Conservation (phyloP, 768 basidiomycete species). For the Gelatoporia subvermispora region DNA sequence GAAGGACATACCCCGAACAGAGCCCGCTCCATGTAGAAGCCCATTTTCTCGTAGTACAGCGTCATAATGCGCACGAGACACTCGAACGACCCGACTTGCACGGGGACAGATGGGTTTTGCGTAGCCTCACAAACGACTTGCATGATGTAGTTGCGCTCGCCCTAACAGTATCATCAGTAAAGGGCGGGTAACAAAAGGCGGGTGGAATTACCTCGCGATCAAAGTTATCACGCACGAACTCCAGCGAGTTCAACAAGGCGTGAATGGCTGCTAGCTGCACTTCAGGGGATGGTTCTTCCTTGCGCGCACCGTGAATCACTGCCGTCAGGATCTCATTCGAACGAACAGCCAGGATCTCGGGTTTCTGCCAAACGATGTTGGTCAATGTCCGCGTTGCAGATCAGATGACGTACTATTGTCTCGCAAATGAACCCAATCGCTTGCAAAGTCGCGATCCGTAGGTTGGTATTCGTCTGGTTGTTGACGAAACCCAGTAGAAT, state of each 20-base stretch:
- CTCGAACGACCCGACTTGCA: conserved; percentile 96
- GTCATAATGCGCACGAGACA: conserved; percentile 96
- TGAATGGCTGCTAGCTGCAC: conserved; percentile 93
- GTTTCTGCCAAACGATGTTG: conserved; percentile 54
- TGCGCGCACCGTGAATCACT: conserved; percentile 95
- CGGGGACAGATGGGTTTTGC: conserved; percentile 69
- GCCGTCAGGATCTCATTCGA: conserved; percentile 98
- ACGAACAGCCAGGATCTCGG: conserved; percentile 81
- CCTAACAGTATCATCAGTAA: conserved; percentile 41
- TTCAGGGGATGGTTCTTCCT: conserved; percentile 87
- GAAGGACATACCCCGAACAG: conserved; percentile 79
- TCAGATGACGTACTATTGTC: conserved; percentile 66
- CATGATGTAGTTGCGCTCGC: conserved; percentile 99
- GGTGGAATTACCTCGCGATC: conserved; percentile 74
- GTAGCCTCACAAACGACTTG: conserved; percentile 99
- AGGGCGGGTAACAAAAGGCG: conserved; percentile 3
- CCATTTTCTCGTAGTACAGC: conserved; percentile 98
- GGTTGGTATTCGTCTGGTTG: conserved; percentile 60
- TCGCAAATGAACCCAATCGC: conserved; percentile 98
- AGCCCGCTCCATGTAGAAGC: conserved; percentile 98
- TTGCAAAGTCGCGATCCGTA: conserved; percentile 85
- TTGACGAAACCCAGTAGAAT: conserved; percentile 84
- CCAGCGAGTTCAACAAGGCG: conserved; percentile 90
- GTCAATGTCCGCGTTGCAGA: neutral
- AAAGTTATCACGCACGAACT: conserved; percentile 97